A percentile compares a stretch with the other conserved stretches of the same genome.
Evolutionary conservation across 495 filamentous ascomycete species (phyloP).

Genomic region (Trichoderma asperelloides): DNA sequence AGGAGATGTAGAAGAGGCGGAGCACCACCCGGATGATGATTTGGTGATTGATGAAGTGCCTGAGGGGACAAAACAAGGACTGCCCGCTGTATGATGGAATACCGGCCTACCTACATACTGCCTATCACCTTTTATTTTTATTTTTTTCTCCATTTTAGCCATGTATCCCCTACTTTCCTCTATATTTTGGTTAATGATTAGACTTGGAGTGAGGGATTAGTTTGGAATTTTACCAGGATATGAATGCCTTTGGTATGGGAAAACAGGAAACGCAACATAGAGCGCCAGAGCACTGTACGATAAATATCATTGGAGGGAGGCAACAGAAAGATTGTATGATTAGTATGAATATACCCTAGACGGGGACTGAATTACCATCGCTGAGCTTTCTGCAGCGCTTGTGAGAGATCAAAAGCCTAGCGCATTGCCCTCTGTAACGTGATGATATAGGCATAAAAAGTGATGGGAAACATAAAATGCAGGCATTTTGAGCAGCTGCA

Average conservation of each 20-base stretch:
- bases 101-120: too few species aligned
- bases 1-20: conserved; percentile 1
- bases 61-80: background rate
- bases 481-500: too few species aligned
- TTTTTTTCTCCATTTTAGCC: background rate
- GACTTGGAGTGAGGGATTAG: too few species aligned
- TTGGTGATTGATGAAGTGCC: background rate
- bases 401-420: background rate
- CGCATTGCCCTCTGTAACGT: background rate
- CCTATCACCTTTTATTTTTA: background rate
- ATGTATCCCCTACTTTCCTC: background rate
- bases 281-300: background rate
- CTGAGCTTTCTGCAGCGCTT: background rate
- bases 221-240: too few species aligned
- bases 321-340: background rate
- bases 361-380: background rate
- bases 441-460: background rate
- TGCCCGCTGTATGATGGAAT: background rate
- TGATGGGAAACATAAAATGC: background rate
- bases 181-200: too few species aligned
- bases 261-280: background rate
- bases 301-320: background rate
- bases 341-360: background rate
- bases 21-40: background rate
- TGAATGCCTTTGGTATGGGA: background rate